Evolutionary conservation across 1,139 yeast genomes (phyloP).

Genomic region (Arxiozyma slooffiae): DNA sequence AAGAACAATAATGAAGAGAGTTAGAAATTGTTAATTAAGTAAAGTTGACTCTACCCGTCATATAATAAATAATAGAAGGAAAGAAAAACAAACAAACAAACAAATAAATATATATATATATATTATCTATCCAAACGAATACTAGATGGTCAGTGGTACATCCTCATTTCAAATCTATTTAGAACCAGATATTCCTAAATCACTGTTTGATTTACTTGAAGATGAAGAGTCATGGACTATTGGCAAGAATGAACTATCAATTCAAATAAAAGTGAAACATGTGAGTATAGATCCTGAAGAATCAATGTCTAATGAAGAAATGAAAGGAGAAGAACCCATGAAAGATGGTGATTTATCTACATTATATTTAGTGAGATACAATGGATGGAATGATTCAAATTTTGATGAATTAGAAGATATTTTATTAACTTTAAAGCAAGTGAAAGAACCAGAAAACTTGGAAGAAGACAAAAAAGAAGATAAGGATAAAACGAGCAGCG

Average conservation of each 20-base stretch:
- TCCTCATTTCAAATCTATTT: constrained; percentile 3
- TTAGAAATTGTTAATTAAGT: no score
- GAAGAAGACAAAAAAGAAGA: constrained; percentile 30
- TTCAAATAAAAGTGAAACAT: constrained; percentile 74
- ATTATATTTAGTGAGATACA: constrained; percentile 1
- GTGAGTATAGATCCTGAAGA: constrained; percentile 87
- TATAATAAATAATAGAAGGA: no score
- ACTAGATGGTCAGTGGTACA: neutral
- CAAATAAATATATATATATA: neutral
- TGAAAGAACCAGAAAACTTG: constrained; percentile 30
- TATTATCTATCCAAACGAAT: neutral
- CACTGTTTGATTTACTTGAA: constrained; percentile 1
- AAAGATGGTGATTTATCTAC: neutral
- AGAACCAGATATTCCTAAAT: constrained; percentile 3
- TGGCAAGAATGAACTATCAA: neutral
- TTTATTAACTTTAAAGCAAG: constrained; percentile 39
- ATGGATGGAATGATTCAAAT: constrained; percentile 40
- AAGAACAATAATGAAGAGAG: no score
- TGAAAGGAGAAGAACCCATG: neutral
- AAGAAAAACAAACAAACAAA: neutral
- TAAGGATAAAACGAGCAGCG: constrained; percentile 26
- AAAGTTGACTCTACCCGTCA: no score
- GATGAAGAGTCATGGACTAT: neutral
- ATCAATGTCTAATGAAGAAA: neutral
- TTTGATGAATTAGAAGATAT: constrained; percentile 27